These are phyloP conservation scores for Yamadazyma jaroonii DNA, from an alignment of 1,139 yeast species.

Conservation along the genomic window DNA sequence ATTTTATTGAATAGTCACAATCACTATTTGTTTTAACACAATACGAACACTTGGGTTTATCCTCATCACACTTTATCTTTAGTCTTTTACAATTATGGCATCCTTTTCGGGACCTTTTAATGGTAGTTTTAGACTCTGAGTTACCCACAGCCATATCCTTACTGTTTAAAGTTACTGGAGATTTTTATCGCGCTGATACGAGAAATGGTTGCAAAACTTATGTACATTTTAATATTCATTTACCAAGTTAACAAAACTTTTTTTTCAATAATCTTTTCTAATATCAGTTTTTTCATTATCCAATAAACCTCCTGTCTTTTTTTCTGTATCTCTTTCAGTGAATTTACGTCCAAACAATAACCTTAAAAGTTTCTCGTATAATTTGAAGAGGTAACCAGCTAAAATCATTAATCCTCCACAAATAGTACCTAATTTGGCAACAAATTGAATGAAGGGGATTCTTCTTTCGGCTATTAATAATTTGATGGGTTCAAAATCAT, in stretches of 20 bases:
- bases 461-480: conserved; percentile 68
- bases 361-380: conserved; percentile 45
- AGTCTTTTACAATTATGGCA: conserved; percentile 69
- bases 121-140: conserved; percentile 6
- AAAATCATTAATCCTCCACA: conserved; percentile 67
- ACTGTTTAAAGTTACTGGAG: too few species aligned
- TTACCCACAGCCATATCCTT: conserved; percentile 1
- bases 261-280: neutral
- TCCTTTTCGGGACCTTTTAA: conserved; percentile 36
- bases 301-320: conserved; percentile 36
- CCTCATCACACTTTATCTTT: conserved; percentile 75
- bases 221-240: too few species aligned
- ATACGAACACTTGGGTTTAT: conserved; percentile 59
- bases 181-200: too few species aligned
- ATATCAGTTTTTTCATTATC: conserved; percentile 9
- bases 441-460: conserved; percentile 72
- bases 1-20: conserved; percentile 66
- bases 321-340: conserved; percentile 57
- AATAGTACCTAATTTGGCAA: conserved; percentile 76
- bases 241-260: neutral
- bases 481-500: conserved; percentile 86
- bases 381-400: conserved; percentile 45
- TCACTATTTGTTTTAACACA: conserved; percentile 46
- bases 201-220: too few species aligned
- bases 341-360: conserved; percentile 49